phyloP scores from a whole-genome alignment of 352 stramenopile species.

The Phytophthora foliorum region DNA sequence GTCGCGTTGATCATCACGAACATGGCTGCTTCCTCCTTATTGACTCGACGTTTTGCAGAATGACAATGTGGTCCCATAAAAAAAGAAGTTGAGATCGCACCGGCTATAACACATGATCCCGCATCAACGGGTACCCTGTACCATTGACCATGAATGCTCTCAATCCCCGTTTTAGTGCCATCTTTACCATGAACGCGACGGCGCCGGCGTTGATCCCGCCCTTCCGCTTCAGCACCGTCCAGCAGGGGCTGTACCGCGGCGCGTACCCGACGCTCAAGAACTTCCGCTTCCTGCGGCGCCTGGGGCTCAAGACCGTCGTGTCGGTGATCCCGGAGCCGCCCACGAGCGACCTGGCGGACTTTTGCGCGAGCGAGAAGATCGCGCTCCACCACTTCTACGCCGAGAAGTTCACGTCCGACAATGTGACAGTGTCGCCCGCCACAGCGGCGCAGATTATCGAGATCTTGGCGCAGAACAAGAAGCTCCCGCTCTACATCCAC shows the following conservation, averaged over 20 bases:
- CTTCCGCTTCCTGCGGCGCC: conserved; percentile 81
- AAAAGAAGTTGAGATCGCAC: not conserved
- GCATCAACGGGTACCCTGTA: conserved; percentile 29
- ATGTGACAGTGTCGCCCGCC: conserved; percentile 83
- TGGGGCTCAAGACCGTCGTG: conserved; percentile 82
- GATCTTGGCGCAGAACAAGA: conserved; percentile 78
- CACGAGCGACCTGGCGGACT: conserved; percentile 79
- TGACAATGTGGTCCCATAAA: conserved; percentile 7
- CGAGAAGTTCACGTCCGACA: conserved; percentile 91
- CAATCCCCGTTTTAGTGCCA: too few relatives aligned
- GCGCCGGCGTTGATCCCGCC: conserved; percentile 84
- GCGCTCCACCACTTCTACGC: conserved; percentile 82
- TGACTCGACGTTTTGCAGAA: conserved; percentile 3
- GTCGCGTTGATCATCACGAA: conserved; percentile 84
- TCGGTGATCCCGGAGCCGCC: conserved; percentile 86
- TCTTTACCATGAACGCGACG: conserved; percentile 63
- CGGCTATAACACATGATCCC: conserved; percentile 24
- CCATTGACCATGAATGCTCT: conserved; percentile 49
- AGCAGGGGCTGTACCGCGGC: conserved; percentile 84
- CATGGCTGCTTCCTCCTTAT: conserved; percentile 42
- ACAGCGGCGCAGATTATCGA: conserved; percentile 84
- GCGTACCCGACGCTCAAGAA: conserved; percentile 90
- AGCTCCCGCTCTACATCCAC: conserved; percentile 88
- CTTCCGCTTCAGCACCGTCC: conserved; percentile 89
- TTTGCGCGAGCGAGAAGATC: conserved; percentile 80